A percentile compares a stretch with the other conserved stretches of the same genome.
Conservation (phyloP, 805 yeast species). For the Metschnikowia amazonensis region DNA sequence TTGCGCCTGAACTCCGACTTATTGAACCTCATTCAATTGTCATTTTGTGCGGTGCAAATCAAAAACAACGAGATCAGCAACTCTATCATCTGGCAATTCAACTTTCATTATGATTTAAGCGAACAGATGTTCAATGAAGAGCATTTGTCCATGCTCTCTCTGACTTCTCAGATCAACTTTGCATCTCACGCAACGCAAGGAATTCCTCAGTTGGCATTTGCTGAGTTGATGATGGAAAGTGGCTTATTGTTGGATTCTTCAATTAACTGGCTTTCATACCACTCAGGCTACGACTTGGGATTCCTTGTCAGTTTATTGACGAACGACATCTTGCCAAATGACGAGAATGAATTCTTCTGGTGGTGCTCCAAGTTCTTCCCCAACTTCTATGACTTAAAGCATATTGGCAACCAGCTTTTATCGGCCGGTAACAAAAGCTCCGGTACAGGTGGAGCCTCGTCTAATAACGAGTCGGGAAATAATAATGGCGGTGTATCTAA, state of each 20-base stretch:
- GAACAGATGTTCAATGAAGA: slow-evolving; percentile 86
- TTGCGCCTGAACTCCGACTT: slow-evolving; percentile 88
- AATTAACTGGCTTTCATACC: slow-evolving; percentile 87
- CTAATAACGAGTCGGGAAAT: slow-evolving; percentile 4
- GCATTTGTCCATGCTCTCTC: slow-evolving; percentile 71
- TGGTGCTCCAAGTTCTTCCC: slow-evolving; percentile 76
- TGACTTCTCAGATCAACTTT: slow-evolving; percentile 77
- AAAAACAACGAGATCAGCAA: slow-evolving; percentile 50
- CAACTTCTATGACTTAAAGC: slow-evolving; percentile 76
- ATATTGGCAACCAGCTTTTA: slow-evolving; percentile 37
- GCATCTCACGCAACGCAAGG: slow-evolving; percentile 71
- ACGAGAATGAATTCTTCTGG: slow-evolving; percentile 71
- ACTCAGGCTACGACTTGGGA: slow-evolving; percentile 92
- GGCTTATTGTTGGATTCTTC: slow-evolving; percentile 73
- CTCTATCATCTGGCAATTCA: slow-evolving; percentile 90
- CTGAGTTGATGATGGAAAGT: slow-evolving; percentile 78
- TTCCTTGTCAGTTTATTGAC: slow-evolving; percentile 74
- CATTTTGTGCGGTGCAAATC: slow-evolving; percentile 38
- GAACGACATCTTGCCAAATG: slow-evolving; percentile 73
- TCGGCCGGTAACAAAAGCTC: slow-evolving; percentile 10
- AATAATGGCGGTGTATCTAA: background rate
- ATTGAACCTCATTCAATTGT: slow-evolving; percentile 75
- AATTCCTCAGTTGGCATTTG: slow-evolving; percentile 73
- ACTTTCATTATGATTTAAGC: slow-evolving; percentile 74
- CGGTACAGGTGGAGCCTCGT: slow-evolving; percentile 5